Conservation (phyloP, 768 basidiomycete species). For the Mrakia frigida region DNA sequence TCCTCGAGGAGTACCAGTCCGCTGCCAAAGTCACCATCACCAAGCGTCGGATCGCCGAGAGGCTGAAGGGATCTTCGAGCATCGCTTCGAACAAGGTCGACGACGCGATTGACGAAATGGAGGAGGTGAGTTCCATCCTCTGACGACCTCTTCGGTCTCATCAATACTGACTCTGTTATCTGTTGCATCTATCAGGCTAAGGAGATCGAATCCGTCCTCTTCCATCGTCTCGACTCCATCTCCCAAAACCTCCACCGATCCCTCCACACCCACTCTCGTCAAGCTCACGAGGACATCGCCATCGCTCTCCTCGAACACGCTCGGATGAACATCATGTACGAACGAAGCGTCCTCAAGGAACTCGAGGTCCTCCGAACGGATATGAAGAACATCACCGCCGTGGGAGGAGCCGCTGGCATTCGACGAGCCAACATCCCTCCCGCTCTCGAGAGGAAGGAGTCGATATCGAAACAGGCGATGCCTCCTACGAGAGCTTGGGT, state of each 20-base stretch:
- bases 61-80: conserved; percentile 46
- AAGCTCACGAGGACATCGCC: conserved; percentile 86
- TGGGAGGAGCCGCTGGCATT: conserved; percentile 48
- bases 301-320: conserved; percentile 87
- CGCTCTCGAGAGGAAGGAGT: conserved; percentile 48
- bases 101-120: conserved; percentile 84
- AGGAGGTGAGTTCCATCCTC: conserved; percentile 58
- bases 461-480: conserved; percentile 56
- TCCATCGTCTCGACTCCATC: conserved; percentile 82
- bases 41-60: conserved; percentile 78
- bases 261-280: conserved; percentile 72
- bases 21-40: conserved; percentile 91
- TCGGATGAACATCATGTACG: conserved; percentile 84
- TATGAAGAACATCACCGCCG: conserved; percentile 49
- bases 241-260: conserved; percentile 88
- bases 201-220: conserved; percentile 78
- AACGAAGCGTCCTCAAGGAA: conserved; percentile 79
- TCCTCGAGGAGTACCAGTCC: conserved; percentile 88
- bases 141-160: too few species aligned
- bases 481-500: conserved; percentile 46
- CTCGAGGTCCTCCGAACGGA: conserved; percentile 77
- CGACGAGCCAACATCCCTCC: conserved; percentile 51
- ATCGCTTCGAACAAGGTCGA: conserved; percentile 79
- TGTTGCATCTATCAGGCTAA: conserved; percentile 60
- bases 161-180: neutral